phyloP scores from a whole-genome alignment of 169 alveolate genomes.

The Plasmodium knowlesi region DNA sequence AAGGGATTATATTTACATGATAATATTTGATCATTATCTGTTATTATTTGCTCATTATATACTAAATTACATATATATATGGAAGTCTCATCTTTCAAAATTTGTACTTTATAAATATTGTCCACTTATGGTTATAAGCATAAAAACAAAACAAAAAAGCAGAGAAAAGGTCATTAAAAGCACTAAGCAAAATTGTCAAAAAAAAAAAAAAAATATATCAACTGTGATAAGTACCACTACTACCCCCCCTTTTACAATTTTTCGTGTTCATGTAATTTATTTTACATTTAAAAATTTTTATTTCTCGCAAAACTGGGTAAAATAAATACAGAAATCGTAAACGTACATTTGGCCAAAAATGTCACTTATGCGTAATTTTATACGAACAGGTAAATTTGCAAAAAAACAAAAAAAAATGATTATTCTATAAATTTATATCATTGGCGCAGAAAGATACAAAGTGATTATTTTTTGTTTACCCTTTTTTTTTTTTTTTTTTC shows the following conservation, averaged over 20 bases:
- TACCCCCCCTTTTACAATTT: background rate
- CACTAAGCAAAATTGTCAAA: background rate
- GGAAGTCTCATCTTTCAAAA: background rate
- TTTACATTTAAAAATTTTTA: no score
- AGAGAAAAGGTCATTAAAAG: background rate
- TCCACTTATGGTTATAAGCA: background rate
- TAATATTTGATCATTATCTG: background rate
- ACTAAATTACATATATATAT: background rate
- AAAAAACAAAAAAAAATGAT: no score
- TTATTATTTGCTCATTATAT: no score
- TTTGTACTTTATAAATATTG: background rate
- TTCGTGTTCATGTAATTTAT: background rate
- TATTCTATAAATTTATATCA: background rate
- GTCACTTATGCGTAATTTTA: background rate
- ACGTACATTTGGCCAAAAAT: background rate
- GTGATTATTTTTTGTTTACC: background rate
- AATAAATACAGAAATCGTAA: background rate
- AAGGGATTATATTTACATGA: background rate
- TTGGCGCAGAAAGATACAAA: background rate
- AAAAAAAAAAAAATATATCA: background rate
- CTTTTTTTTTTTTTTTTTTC: background rate
- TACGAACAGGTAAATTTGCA: background rate
- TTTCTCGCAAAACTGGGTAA: background rate
- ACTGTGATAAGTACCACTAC: background rate
- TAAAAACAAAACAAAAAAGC: background rate